Base-by-base conservation (phyloP, 441 rosid species). In the Raphanus hybrid region DNA sequence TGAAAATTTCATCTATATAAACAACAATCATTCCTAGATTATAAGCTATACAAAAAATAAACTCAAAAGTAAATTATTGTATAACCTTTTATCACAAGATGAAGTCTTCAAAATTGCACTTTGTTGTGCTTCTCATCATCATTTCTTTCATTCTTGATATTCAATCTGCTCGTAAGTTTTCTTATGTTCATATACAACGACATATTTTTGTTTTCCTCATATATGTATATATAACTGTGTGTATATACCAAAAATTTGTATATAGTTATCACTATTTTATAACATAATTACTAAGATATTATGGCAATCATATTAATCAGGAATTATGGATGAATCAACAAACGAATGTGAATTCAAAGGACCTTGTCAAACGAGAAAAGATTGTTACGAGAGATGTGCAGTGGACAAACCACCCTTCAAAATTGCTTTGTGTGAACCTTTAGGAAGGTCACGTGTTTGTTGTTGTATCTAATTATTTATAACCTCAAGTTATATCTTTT, bases 271-370 rank as follows among this genome's bases (percentile, higher is more conserved):
- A 23, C 26, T 23, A 23, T 23, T 23, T 23, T 23, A 14, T 41
- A 35, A 29, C 3, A 11, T 32, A 39, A 29, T 3, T 27, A 37
- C 11, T 20, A 8, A 5, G 2, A 0, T 5, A 2, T 6, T 6
- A 2, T 37, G 26, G 11, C 7, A 11, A 37, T 4, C 8, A 23
- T 5, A 9, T n/a, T 9, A 5, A 20, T 14, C 1, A 74, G 65
- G 59, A 8, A 26, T 57, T 11, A 8, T 67, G 18, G 67, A 68
- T 60, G 29, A 4, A 7, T 75, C 29, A n/a, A 23, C 26, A 23
- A 41, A 20, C 4, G 78, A 12, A 5, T 75, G 62, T 67, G 29
- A 32, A 32, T 75, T 67, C 8, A 75, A 50, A 75, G 74, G 69
- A 20, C 57, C 69, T 14, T 75, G 69, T 60, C 18, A 50, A 1